Evolutionary conservation across 139 green algal species (phyloP).

Genomic region (Chlamydomonas incerta): DNA sequence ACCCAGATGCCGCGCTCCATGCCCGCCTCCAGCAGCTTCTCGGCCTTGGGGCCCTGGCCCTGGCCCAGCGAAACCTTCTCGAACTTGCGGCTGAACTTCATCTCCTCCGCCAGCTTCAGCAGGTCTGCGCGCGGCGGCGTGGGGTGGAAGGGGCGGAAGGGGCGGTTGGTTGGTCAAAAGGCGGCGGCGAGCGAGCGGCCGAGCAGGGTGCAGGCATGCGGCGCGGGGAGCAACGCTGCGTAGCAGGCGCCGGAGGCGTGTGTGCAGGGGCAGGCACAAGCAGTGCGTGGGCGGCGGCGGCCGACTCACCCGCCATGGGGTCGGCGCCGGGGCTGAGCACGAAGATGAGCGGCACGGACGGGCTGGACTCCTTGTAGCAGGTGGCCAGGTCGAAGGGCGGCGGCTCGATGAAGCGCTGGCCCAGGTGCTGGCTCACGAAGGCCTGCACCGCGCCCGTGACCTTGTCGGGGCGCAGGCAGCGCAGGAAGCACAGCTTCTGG

Average conservation of each 20-base stretch:
- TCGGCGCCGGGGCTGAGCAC: slow-evolving; percentile 81
- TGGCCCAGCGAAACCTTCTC: slow-evolving; percentile 88
- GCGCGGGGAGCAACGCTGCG: too few species aligned
- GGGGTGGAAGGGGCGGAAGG: too few species aligned
- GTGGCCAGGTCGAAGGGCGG: slow-evolving; percentile 82
- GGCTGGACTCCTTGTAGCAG: slow-evolving; percentile 72
- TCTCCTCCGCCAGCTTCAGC: slow-evolving; percentile 87
- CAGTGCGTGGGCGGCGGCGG: too few species aligned
- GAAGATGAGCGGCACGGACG: slow-evolving; percentile 84
- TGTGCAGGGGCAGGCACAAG: too few species aligned
- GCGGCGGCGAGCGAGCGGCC: too few species aligned
- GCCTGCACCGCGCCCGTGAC: slow-evolving; percentile 68
- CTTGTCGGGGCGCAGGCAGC: slow-evolving; percentile 84
- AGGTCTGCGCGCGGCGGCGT: slow-evolving; percentile 67
- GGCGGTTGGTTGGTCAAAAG: too few species aligned
- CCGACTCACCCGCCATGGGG: slow-evolving; percentile 74
- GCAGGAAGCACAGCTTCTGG: slow-evolving; percentile 78
- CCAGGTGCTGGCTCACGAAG: slow-evolving; percentile 76
- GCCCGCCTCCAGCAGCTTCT: slow-evolving; percentile 74
- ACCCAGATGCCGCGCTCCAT: slow-evolving; percentile 81
- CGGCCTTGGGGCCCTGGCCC: slow-evolving; percentile 87
- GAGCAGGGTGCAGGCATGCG: too few species aligned
- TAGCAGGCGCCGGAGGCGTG: too few species aligned
- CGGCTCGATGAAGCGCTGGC: slow-evolving; percentile 81
- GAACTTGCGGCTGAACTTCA: slow-evolving; percentile 84